Base-by-base conservation (phyloP, 768 basidiomycete genomes). In the Dendrothele bispora region DNA sequence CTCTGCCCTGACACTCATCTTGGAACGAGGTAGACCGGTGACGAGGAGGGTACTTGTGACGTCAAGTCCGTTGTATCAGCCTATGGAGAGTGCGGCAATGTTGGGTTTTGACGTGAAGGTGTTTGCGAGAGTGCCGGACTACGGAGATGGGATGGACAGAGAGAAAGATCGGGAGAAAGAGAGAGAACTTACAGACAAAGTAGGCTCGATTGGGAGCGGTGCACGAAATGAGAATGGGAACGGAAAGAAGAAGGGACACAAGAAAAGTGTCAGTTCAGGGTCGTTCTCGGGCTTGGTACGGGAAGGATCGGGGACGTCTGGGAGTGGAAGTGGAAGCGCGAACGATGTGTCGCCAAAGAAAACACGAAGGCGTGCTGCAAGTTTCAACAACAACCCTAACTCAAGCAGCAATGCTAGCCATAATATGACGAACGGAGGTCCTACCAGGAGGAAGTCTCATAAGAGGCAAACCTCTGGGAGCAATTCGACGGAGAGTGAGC, bases 1-100 rank as follows among this genome's bases (percentile, higher is more conserved):
- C 63, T 75, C 84, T 3, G 86, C 88, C 5, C 74, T 94, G 26
- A 76, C 83, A 2, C 75, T 93, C 29, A 79, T 94, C 45, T 73
- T 95, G 29, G 91, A 93, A 66, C 79, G 91, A 30, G 92, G 91
- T 6, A 77, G 91, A 28, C 79, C 84, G 7, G 74, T 91, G 44
- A 82, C 79, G 20, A 78, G 86, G 26, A 79, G 89, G 20, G 86
- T 90, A 5, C 73, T 91, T 5, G 91, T 87, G 26, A 82, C 90
- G 0, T 90, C 87, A 11, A 89, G 86, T 35, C 91, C 92, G 2
- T 65, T 94, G 39, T 89, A 91, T 63, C 92, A 94, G 61, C 80
- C 86, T 10, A 83, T 93, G 74, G 82, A 85, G 8, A 68, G 75
- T 4, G 86, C 89, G 15, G 75, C 83, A 55, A 75, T 80, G 43